Percentiles rank a stretch among this genome's conserved stretches.
phyloP scores from a whole-genome alignment of 306 rosid genomes.

The Pachyrhizus erosus region DNA sequence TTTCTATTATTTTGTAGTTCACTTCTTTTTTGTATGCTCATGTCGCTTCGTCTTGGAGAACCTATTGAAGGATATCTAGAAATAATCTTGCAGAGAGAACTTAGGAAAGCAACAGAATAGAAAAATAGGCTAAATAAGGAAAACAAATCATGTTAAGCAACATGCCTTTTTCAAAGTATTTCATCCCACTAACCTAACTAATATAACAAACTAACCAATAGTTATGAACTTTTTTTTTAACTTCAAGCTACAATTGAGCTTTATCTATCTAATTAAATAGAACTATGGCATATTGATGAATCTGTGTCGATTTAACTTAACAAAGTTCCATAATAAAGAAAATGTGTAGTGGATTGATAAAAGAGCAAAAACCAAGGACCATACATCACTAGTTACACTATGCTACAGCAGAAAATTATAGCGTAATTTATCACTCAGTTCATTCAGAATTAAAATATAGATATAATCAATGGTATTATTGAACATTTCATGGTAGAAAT shows the following conservation, averaged over 20 bases:
- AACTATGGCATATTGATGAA: not conserved
- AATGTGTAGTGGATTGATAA: not conserved
- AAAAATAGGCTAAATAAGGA: not conserved
- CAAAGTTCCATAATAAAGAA: not conserved
- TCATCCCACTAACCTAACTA: not conserved
- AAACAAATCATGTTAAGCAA: slow-evolving; percentile 17
- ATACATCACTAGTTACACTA: not conserved
- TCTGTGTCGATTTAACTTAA: not conserved
- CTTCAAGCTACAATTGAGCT: slow-evolving; percentile 2
- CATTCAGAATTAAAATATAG: slow-evolving; percentile 9
- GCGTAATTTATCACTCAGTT: not conserved
- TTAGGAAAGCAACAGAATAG: slow-evolving; percentile 31
- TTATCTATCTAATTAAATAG: not conserved
- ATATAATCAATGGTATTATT: not conserved
- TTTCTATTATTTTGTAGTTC: too few species aligned
- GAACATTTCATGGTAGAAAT: too few species aligned
- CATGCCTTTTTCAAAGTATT: not conserved
- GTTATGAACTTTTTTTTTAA: not conserved
- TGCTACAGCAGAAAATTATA: not conserved
- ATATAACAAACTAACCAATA: not conserved
- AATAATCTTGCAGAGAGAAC: too few species aligned
- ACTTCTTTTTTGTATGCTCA: too few species aligned
- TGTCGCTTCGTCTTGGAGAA: too few species aligned
- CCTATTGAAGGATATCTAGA: too few species aligned
- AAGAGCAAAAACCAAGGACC: not conserved